Percentiles rank a stretch among this genome's conserved stretches.
These are phyloP conservation scores for Physcia stellaris DNA, from an alignment of 495 filamentous ascomycete species.

Conservation along the genomic window DNA sequence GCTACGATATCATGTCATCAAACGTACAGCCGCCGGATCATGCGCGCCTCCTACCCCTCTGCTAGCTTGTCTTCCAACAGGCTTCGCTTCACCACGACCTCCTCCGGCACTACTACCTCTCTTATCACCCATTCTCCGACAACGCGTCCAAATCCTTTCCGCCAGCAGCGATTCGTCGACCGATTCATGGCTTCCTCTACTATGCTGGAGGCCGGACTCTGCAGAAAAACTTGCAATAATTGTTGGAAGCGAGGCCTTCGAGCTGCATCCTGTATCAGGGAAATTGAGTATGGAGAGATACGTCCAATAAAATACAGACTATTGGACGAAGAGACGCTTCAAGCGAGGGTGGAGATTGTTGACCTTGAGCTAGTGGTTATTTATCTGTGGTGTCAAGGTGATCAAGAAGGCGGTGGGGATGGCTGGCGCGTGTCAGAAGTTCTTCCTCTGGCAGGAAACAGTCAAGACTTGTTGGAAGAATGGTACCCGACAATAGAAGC, in stretches of 20 bases:
- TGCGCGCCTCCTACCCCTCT: slow-evolving; percentile 66
- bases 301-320: slow-evolving; percentile 52
- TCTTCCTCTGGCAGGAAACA: slow-evolving; percentile 36
- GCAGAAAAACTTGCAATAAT: slow-evolving; percentile 52
- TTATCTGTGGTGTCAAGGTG: slow-evolving; percentile 56
- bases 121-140: slow-evolving; percentile 82
- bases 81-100: slow-evolving; percentile 63
- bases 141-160: slow-evolving; percentile 68
- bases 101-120: slow-evolving; percentile 66
- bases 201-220: slow-evolving; percentile 66
- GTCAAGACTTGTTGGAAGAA: slow-evolving; percentile 21
- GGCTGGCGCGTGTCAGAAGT: slow-evolving; percentile 82
- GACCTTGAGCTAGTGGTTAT: slow-evolving; percentile 42
- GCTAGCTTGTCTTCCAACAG: slow-evolving; percentile 74
- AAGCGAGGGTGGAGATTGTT: slow-evolving; percentile 43
- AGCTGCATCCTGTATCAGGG: slow-evolving; percentile 89
- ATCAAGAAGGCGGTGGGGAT: slow-evolving; percentile 50
- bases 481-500: slow-evolving; percentile 41
- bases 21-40: slow-evolving; percentile 52
- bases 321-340: slow-evolving; percentile 77
- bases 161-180: slow-evolving; percentile 35
- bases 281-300: slow-evolving; percentile 65
- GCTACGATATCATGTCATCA: slow-evolving; percentile 27
- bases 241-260: slow-evolving; percentile 53
- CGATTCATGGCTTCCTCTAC: slow-evolving; percentile 77